phyloP scores from a whole-genome alignment of 345 rosid species.

The Bruguiera parviflora region DNA sequence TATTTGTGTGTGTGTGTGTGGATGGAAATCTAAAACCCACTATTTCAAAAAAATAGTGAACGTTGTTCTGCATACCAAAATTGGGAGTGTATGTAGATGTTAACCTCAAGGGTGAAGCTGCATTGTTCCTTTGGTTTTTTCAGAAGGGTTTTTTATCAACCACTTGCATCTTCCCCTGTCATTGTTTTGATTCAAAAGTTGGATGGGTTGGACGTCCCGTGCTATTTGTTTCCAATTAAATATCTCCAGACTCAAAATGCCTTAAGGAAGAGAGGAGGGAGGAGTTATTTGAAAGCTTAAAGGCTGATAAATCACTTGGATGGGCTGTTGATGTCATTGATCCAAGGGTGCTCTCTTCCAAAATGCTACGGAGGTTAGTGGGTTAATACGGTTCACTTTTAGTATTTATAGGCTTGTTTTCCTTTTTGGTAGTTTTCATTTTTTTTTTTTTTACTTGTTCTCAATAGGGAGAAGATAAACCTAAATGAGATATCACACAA shows the following conservation, averaged over 20 bases:
- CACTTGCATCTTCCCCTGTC: too few species aligned
- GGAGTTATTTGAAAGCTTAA: slow-evolving; percentile 65
- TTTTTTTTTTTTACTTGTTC: slow-evolving; percentile 3
- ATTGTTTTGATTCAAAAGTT: neutral
- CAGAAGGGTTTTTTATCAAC: too few species aligned
- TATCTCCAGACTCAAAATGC: slow-evolving; percentile 77
- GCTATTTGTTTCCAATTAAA: neutral
- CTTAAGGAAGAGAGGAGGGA: slow-evolving; percentile 92
- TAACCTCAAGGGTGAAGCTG: neutral
- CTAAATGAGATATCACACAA: slow-evolving; percentile 89
- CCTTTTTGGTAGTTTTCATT: neutral
- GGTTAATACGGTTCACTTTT: neutral
- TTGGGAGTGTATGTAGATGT: too few species aligned
- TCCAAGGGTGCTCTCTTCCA: slow-evolving; percentile 85
- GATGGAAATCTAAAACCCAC: too few species aligned
- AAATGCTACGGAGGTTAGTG: slow-evolving; percentile 82
- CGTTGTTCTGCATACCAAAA: too few species aligned
- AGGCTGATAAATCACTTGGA: slow-evolving; percentile 71
- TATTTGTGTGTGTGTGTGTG: too few species aligned
- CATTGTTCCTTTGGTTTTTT: neutral
- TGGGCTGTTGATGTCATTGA: slow-evolving; percentile 98
- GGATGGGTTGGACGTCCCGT: neutral
- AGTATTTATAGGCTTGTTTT: neutral
- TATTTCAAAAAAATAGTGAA: too few species aligned
- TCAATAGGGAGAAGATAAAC: slow-evolving; percentile 70